Percentiles rank a stretch among this genome's conserved stretches.
Conservation (phyloP, 2,329 filamentous ascomycete genomes). For the Fusarium albosuccineum region DNA sequence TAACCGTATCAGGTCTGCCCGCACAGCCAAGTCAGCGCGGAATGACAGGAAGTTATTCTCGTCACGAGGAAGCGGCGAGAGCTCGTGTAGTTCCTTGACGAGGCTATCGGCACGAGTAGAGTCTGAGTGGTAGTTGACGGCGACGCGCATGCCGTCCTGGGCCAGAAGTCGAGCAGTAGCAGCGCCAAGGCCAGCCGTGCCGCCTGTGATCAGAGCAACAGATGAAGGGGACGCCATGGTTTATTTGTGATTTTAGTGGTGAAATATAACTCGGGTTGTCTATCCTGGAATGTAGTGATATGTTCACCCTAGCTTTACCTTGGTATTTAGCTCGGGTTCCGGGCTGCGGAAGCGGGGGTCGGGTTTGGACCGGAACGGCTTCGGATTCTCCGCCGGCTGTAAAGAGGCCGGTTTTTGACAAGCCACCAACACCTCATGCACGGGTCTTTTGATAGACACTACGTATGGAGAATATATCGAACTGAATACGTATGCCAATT, state of each 20-base stretch:
- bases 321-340: not conserved
- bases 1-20: conserved; percentile 69
- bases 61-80: conserved; percentile 53
- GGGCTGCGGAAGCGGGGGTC: conserved; percentile 5
- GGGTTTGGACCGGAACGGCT: conserved; percentile 1
- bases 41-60: conserved; percentile 61
- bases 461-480: no score
- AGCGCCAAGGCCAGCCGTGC: conserved; percentile 77
- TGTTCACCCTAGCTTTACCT: no score
- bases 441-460: no score
- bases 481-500: no score
- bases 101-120: conserved; percentile 70
- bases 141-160: conserved; percentile 74
- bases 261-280: no score
- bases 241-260: not conserved
- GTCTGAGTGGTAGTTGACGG: conserved; percentile 79
- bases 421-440: no score
- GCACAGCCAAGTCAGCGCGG: conserved; percentile 74
- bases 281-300: no score
- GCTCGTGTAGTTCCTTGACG: conserved; percentile 64
- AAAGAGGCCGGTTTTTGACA: no score
- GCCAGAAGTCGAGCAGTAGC: conserved; percentile 76
- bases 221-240: conserved; percentile 16
- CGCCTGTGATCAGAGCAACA: conserved; percentile 64
- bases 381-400: no score